Conservation (phyloP, 2,329 filamentous ascomycete species). For the Ascochyta fabae region DNA sequence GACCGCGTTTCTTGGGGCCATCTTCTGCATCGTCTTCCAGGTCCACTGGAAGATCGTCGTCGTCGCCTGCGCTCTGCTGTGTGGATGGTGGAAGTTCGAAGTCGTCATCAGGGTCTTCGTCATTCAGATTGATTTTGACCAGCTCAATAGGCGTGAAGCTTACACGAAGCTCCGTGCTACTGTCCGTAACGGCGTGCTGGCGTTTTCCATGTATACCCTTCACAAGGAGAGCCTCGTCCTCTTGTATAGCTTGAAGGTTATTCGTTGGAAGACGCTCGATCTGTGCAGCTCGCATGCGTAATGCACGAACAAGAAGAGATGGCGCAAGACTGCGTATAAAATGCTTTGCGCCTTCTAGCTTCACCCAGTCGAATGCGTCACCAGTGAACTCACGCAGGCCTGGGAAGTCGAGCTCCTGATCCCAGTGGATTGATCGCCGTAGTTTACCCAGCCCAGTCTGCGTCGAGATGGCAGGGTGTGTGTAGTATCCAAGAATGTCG, state of each 20-base stretch:
- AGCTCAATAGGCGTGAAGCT: constrained; percentile 78
- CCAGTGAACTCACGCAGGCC: constrained; percentile 75
- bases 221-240: constrained; percentile 63
- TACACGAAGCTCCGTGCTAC: constrained; percentile 76
- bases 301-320: constrained; percentile 70
- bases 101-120: constrained; percentile 76
- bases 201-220: constrained; percentile 71
- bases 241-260: constrained; percentile 50
- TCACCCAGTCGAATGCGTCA: constrained; percentile 87
- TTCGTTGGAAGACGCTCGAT: constrained; percentile 27
- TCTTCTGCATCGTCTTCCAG: constrained; percentile 43
- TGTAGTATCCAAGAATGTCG: constrained; percentile 85
- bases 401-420: constrained; percentile 67
- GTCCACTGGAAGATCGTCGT: constrained; percentile 41
- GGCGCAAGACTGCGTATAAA: constrained; percentile 82
- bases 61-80: constrained; percentile 29
- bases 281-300: constrained; percentile 48
- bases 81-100: constrained; percentile 42
- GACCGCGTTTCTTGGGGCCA: constrained; percentile 53
- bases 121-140: constrained; percentile 76
- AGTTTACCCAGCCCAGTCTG: constrained; percentile 63
- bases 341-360: constrained; percentile 78
- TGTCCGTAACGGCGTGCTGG: constrained; percentile 76
- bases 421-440: constrained; percentile 63
- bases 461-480: constrained; percentile 80